phyloP scores from a whole-genome alignment of 495 filamentous ascomycete species.

The Trichoderma parareesei region DNA sequence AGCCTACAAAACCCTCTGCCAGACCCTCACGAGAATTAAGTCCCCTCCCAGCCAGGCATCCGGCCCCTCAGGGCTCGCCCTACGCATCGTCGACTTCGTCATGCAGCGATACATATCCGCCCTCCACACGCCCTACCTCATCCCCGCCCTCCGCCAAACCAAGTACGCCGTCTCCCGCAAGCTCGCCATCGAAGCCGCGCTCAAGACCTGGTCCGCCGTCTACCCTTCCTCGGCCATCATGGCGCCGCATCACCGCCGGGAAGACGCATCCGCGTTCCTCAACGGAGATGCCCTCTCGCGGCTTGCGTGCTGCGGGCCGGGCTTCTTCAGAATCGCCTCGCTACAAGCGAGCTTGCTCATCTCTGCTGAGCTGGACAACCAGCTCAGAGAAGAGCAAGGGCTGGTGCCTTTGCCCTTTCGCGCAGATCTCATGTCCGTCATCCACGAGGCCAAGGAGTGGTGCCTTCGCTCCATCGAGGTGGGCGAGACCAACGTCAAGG shows the following conservation, averaged over 20 bases:
- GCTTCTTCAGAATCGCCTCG: constrained; percentile 37
- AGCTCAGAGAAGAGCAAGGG: constrained; percentile 42
- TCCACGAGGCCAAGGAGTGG: constrained; percentile 41
- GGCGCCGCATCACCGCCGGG: not conserved
- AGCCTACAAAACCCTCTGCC: constrained; percentile 23
- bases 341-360: constrained; percentile 40
- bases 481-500: constrained; percentile 53
- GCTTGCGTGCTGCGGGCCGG: constrained; percentile 37
- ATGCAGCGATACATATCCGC: constrained; percentile 50
- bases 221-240: not conserved
- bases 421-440: constrained; percentile 39
- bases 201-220: constrained; percentile 26
- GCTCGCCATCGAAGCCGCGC: constrained; percentile 34
- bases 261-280: not conserved
- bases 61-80: constrained; percentile 24
- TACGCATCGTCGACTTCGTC: constrained; percentile 30
- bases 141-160: constrained; percentile 27
- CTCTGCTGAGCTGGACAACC: constrained; percentile 40
- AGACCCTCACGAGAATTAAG: constrained; percentile 21
- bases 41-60: not conserved
- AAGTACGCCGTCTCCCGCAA: constrained; percentile 39
- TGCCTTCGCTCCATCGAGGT: constrained; percentile 32
- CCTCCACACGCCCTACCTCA: constrained; percentile 34
- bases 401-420: constrained; percentile 17
- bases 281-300: constrained; percentile 31